phyloP scores from a whole-genome alignment of 2,329 filamentous ascomycete species.

The Sclerotinia glacialis region DNA sequence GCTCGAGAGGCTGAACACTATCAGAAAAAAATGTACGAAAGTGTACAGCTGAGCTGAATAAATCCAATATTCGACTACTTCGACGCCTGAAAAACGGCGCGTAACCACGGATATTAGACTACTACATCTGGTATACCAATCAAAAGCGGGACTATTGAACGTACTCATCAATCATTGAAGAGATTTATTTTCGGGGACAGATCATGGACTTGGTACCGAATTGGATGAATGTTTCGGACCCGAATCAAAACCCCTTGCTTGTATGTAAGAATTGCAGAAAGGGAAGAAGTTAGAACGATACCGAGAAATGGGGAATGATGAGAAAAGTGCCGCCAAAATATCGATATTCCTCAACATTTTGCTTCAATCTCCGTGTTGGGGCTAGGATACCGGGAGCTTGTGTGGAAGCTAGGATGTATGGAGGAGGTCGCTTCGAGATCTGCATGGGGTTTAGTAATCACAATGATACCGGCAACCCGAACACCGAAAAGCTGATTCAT shows the following conservation, averaged over 20 bases:
- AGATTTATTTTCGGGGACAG: no score
- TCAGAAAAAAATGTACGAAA: neutral
- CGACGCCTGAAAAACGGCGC: neutral
- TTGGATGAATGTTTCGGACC: neutral
- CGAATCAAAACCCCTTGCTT: neutral
- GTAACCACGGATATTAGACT: constrained; percentile 5
- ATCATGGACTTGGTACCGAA: neutral
- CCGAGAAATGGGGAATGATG: no score
- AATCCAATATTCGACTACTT: neutral
- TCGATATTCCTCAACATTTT: neutral
- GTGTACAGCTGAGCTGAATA: neutral
- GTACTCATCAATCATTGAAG: neutral
- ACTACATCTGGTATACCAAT: neutral
- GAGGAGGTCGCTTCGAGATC: neutral
- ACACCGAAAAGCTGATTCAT: no score
- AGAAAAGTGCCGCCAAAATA: neutral
- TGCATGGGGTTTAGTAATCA: no score
- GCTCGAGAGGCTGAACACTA: neutral
- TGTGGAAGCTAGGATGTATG: neutral
- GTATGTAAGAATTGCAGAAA: no score
- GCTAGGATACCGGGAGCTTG: neutral
- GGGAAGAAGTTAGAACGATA: no score
- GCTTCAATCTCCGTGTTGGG: constrained; percentile 7
- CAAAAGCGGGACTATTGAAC: constrained; percentile 1
- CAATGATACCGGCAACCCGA: no score